phyloP scores from a whole-genome alignment of 2,329 filamentous ascomycete genomes.

The Periconia sp. region DNA sequence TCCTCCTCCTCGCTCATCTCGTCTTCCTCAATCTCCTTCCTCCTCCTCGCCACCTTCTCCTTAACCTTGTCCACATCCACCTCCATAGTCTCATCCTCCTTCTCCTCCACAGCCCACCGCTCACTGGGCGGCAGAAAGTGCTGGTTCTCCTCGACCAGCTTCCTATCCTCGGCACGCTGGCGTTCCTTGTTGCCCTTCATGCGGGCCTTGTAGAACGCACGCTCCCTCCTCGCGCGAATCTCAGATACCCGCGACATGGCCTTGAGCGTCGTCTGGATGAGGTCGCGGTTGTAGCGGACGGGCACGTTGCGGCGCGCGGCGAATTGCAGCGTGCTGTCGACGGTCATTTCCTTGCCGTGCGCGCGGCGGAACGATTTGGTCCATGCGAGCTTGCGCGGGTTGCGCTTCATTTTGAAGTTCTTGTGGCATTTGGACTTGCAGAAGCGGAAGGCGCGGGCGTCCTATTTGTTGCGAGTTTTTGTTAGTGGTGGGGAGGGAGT shows the following conservation, averaged over 20 bases:
- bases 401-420: constrained; percentile 95
- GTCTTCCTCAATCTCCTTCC: constrained; percentile 63
- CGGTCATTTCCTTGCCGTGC: constrained; percentile 68
- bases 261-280: constrained; percentile 81
- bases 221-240: constrained; percentile 80
- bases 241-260: constrained; percentile 91
- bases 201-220: constrained; percentile 89
- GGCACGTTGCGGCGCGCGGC: constrained; percentile 91
- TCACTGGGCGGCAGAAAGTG: constrained; percentile 74
- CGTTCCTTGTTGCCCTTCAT: constrained; percentile 88
- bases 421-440: constrained; percentile 63
- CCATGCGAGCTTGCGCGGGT: constrained; percentile 95
- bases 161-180: constrained; percentile 77
- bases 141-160: constrained; percentile 87
- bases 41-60: constrained; percentile 57
- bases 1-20: constrained; percentile 42
- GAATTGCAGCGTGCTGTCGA: constrained; percentile 92
- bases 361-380: constrained; percentile 39
- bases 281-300: constrained; percentile 91
- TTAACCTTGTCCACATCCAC: constrained; percentile 47
- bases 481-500: background rate
- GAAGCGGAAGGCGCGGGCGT: constrained; percentile 67
- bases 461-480: constrained; percentile 34
- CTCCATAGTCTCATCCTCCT: constrained; percentile 61
- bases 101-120: constrained; percentile 47